These are phyloP conservation scores for Sclerotinia spermophila DNA, from an alignment of 2,329 filamentous ascomycete species.

Conservation along the genomic window DNA sequence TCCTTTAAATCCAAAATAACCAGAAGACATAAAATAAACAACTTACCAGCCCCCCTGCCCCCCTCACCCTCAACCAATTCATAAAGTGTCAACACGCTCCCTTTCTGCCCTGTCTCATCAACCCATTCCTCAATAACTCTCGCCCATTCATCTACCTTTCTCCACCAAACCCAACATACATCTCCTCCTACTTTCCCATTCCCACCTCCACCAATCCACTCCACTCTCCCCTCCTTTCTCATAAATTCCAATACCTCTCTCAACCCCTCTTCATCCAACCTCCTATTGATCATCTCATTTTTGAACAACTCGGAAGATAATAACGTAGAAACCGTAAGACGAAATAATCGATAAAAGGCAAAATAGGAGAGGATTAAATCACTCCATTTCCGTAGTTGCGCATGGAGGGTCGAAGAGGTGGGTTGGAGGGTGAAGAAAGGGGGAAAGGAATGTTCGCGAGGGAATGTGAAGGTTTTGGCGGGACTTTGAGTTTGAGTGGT, in stretches of 20 bases:
- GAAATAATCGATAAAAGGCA: slow-evolving; percentile 71
- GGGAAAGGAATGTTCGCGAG: slow-evolving; percentile 69
- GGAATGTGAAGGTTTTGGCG: slow-evolving; percentile 48
- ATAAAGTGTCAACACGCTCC: slow-evolving; percentile 85
- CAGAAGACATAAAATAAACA: not conserved
- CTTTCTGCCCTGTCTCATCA: slow-evolving; percentile 84
- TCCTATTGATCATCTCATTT: slow-evolving; percentile 53
- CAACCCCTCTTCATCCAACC: slow-evolving; percentile 49
- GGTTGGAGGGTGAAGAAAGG: slow-evolving; percentile 83
- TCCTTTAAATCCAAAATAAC: not conserved
- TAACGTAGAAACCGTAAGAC: slow-evolving; percentile 63
- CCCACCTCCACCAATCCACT: slow-evolving; percentile 69
- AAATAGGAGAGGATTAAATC: slow-evolving; percentile 80
- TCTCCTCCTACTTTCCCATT: slow-evolving; percentile 43
- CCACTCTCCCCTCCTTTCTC: slow-evolving; percentile 56
- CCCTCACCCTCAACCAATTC: slow-evolving; percentile 87
- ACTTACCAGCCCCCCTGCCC: slow-evolving; percentile 61
- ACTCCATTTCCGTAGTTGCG: slow-evolving; percentile 84
- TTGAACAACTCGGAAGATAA: slow-evolving; percentile 56
- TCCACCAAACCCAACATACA: slow-evolving; percentile 77
- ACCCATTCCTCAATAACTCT: slow-evolving; percentile 42
- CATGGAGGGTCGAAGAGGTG: slow-evolving; percentile 67
- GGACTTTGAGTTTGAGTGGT: slow-evolving; percentile 25
- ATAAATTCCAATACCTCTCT: slow-evolving; percentile 58
- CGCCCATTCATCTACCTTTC: slow-evolving; percentile 87